Evolutionary conservation across 176 grass and related monocot genomes (phyloP).

Genomic region (Zea luxurians): DNA sequence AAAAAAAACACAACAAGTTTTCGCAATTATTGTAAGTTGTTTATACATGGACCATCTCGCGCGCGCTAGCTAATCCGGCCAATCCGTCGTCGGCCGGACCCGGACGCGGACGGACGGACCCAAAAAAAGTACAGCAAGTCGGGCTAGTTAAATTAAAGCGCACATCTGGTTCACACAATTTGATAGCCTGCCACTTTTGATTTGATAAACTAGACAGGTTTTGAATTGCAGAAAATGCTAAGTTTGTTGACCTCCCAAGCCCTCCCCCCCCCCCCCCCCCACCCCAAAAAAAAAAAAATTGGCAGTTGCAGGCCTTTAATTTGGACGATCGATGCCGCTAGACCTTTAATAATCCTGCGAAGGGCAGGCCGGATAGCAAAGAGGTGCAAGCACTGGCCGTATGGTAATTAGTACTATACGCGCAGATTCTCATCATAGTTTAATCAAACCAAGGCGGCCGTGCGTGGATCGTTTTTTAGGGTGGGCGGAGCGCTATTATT

Average conservation of each 20-base stretch:
- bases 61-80: constrained; percentile 23
- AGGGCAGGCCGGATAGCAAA: too few species aligned
- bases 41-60: constrained; percentile 21
- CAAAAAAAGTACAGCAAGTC: neutral
- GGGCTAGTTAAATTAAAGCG: neutral
- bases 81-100: neutral
- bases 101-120: constrained; percentile 22
- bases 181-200: neutral
- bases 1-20: constrained; percentile 35
- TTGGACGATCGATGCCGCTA: neutral
- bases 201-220: neutral
- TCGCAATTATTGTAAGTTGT: constrained; percentile 20
- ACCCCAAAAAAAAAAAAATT: too few species aligned
- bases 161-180: neutral
- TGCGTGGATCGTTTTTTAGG: too few species aligned
- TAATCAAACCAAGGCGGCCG: constrained; percentile 43
- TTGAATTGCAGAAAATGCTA: neutral
- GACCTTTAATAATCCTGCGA: too few species aligned
- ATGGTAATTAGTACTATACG: neutral
- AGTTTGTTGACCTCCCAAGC: too few species aligned
- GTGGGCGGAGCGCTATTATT: constrained; percentile 19
- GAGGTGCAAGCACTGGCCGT: too few species aligned
- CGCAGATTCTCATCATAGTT: constrained; percentile 55
- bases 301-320: neutral
- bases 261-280: too few species aligned